Evolutionary conservation across 371 early-diverging fungal genomes (phyloP).

Genomic region (Phascolomyces articulosus): DNA sequence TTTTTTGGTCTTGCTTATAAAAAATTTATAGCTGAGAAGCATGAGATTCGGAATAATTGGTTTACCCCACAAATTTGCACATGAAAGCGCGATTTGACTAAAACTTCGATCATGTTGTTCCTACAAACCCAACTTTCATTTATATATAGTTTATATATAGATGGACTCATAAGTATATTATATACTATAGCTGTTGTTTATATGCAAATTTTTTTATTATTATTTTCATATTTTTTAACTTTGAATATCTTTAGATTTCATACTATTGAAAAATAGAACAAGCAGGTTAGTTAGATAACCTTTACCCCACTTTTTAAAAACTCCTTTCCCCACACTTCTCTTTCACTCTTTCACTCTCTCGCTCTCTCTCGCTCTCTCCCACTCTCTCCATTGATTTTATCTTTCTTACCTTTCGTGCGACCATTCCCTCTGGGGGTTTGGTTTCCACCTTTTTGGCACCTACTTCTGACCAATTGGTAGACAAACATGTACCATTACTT

Average conservation of each 20-base stretch:
- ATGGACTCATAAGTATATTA: too few relatives aligned
- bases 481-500: slow-evolving; percentile 93
- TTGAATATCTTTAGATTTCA: background rate
- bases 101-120: background rate
- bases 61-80: slow-evolving; percentile 4
- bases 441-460: slow-evolving; percentile 80
- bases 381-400: too few relatives aligned
- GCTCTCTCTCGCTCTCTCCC: too few relatives aligned
- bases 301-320: background rate
- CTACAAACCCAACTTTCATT: too few relatives aligned
- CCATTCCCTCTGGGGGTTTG: slow-evolving; percentile 92
- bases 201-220: background rate
- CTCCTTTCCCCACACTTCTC: too few relatives aligned
- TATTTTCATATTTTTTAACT: too few relatives aligned
- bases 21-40: too few relatives aligned
- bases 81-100: background rate
- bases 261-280: background rate
- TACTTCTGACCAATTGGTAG: slow-evolving; percentile 97
- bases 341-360: background rate
- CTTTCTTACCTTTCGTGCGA: slow-evolving; percentile 59
- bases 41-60: background rate
- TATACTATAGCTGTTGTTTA: too few relatives aligned
- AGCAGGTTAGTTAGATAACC: background rate
- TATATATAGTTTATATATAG: too few relatives aligned
- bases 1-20: too few relatives aligned